Conservation (phyloP, 1,284 basidiomycete species). For the Irpex rosettiformis region DNA sequence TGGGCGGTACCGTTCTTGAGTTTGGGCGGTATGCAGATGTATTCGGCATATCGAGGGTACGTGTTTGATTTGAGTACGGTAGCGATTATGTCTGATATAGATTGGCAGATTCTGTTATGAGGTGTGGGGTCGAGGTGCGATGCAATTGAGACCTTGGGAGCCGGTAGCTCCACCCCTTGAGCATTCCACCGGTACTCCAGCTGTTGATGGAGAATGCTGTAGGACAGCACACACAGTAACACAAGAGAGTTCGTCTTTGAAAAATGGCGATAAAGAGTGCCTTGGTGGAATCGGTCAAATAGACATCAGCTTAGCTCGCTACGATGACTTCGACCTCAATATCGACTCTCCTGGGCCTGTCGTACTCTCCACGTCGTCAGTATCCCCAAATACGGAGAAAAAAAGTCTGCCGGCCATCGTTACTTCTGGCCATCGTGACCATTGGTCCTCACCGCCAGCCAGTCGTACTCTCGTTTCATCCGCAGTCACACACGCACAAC, state of each 20-base stretch:
- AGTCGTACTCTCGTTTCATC: background rate
- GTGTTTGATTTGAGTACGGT: background rate
- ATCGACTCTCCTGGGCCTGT: background rate
- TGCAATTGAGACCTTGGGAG: slow-evolving; percentile 31
- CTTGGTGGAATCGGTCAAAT: background rate
- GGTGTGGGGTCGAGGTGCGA: slow-evolving; percentile 32
- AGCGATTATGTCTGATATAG: background rate
- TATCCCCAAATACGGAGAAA: background rate
- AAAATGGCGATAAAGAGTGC: too few relatives aligned
- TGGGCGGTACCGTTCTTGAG: slow-evolving; percentile 29
- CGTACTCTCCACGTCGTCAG: background rate
- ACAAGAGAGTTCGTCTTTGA: background rate
- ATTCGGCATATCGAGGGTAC: slow-evolving; percentile 35
- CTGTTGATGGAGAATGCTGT: too few relatives aligned
- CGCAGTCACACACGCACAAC: background rate
- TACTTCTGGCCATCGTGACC: background rate
- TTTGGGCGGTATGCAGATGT: slow-evolving; percentile 33
- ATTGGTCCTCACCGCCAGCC: background rate
- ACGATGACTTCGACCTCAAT: background rate
- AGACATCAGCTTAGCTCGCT: background rate
- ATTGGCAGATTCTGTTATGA: slow-evolving; percentile 34
- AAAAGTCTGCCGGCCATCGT: background rate
- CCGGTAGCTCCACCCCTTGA: slow-evolving; percentile 13
- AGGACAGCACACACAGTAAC: too few relatives aligned
- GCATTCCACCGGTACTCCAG: background rate